phyloP scores from a whole-genome alignment of 2,329 filamentous ascomycete genomes.

The Orbilia ellipsospora region DNA sequence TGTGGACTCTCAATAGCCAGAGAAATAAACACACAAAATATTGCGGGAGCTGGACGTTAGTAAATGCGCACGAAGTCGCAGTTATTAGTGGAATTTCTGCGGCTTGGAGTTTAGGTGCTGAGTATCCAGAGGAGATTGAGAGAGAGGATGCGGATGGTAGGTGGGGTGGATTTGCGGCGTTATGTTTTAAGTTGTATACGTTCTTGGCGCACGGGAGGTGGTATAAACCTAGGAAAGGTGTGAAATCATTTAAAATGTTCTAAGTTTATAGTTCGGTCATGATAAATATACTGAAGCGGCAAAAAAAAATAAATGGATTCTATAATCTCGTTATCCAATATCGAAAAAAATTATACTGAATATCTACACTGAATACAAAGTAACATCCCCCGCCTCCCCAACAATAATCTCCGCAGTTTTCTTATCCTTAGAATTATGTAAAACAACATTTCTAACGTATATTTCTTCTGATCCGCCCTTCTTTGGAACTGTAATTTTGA shows the following conservation, averaged over 20 bases:
- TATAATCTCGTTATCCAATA: too few relatives aligned
- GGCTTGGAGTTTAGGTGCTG: slow-evolving; percentile 74
- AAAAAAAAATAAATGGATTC: too few relatives aligned
- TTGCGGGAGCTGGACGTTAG: slow-evolving; percentile 75
- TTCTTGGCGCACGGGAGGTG: slow-evolving; percentile 71
- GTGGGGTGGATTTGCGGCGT: slow-evolving; percentile 69
- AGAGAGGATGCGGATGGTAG: slow-evolving; percentile 51
- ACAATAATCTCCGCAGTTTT: neutral
- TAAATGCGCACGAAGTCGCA: slow-evolving; percentile 77
- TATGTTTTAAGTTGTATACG: slow-evolving; percentile 73
- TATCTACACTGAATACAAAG: neutral
- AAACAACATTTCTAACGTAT: neutral
- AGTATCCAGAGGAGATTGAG: slow-evolving; percentile 72
- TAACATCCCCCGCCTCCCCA: neutral
- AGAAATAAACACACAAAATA: slow-evolving; percentile 69
- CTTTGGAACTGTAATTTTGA: neutral
- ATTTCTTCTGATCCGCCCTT: neutral
- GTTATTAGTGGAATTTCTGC: slow-evolving; percentile 77
- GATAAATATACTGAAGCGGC: too few relatives aligned
- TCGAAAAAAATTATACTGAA: too few relatives aligned
- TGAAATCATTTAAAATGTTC: slow-evolving; percentile 28
- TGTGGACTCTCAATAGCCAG: slow-evolving; percentile 77
- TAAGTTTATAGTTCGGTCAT: slow-evolving; percentile 4
- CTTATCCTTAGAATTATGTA: neutral
- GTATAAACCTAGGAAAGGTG: slow-evolving; percentile 64